Percentiles rank a stretch among this genome's conserved stretches.
phyloP scores from a whole-genome alignment of 1,139 yeast species.

The Saccharomyces uvarum region DNA sequence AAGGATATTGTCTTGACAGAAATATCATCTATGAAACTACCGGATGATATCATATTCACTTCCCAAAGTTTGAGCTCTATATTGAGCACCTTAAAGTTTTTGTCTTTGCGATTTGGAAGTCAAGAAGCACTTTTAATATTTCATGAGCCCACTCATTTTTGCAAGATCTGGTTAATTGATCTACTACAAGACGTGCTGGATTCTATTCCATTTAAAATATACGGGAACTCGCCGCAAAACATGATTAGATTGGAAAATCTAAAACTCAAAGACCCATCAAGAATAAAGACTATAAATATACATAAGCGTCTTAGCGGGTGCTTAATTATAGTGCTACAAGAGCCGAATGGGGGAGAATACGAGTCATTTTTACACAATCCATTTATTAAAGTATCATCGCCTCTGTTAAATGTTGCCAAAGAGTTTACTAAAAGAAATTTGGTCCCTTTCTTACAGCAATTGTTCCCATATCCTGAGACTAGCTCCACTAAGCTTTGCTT shows the following conservation, averaged over 20 bases:
- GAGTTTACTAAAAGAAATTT: slow-evolving; percentile 8
- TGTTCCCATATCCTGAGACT: slow-evolving; percentile 15
- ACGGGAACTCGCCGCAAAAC: slow-evolving; percentile 26
- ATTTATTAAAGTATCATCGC: slow-evolving; percentile 49
- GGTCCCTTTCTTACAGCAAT: not conserved
- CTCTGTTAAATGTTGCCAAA: slow-evolving; percentile 46
- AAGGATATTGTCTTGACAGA: slow-evolving; percentile 66
- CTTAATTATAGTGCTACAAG: not conserved
- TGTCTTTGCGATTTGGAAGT: slow-evolving; percentile 42
- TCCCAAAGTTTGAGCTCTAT: slow-evolving; percentile 20
- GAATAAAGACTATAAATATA: slow-evolving; percentile 14
- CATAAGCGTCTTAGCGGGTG: slow-evolving; percentile 18
- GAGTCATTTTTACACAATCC: slow-evolving; percentile 47
- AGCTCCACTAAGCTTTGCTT: slow-evolving; percentile 13
- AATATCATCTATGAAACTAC: slow-evolving; percentile 41
- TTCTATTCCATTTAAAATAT: slow-evolving; percentile 22
- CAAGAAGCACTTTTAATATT: slow-evolving; percentile 54
- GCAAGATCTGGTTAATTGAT: slow-evolving; percentile 47
- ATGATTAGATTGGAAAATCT: slow-evolving; percentile 18
- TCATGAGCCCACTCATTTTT: slow-evolving; percentile 32
- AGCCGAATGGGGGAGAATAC: not conserved
- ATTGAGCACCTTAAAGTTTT: slow-evolving; percentile 36
- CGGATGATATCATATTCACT: slow-evolving; percentile 6
- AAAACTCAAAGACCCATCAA: slow-evolving; percentile 25
- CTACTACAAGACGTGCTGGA: slow-evolving; percentile 24